phyloP scores from a whole-genome alignment of 208 protist genomes.

The Crithidia expoeki region DNA sequence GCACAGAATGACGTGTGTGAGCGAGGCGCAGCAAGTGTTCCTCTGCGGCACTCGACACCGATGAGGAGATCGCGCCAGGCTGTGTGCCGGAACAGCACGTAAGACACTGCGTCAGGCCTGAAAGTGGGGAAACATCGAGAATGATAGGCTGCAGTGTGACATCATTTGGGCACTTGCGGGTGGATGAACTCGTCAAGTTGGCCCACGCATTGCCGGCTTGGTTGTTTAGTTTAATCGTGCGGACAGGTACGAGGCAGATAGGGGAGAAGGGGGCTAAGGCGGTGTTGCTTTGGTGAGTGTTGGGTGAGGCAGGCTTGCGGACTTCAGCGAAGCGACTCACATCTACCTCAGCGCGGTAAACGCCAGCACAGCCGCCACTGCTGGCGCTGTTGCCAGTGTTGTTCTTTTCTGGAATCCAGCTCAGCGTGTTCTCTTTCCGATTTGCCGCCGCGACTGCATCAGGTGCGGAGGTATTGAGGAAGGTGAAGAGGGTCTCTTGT shows the following conservation, averaged over 20 bases:
- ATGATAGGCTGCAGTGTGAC: conserved; percentile 57
- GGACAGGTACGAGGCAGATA: conserved; percentile 45
- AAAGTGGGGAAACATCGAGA: conserved; percentile 64
- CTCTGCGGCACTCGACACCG: conserved; percentile 43
- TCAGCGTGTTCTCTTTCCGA: conserved; percentile 22
- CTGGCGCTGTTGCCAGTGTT: not conserved
- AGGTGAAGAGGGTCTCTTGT: conserved; percentile 43
- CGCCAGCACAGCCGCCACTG: not conserved
- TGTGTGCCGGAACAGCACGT: conserved; percentile 35
- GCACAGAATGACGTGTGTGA: conserved; percentile 55
- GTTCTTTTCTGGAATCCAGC: not conserved
- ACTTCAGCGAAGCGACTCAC: conserved; percentile 44
- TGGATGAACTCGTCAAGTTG: conserved; percentile 14
- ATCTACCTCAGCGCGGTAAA: conserved; percentile 42
- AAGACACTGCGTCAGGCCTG: conserved; percentile 49
- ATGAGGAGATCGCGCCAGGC: conserved; percentile 22
- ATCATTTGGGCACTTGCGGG: conserved; percentile 25
- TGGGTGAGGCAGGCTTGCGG: conserved; percentile 8
- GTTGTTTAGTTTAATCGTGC: conserved; percentile 60
- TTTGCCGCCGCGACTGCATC: conserved; percentile 52
- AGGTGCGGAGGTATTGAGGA: conserved; percentile 59
- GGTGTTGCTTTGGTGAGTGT: not conserved
- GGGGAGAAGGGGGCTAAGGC: conserved; percentile 19
- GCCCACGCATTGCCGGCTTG: conserved; percentile 21
- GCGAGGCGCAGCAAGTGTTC: conserved; percentile 75